phyloP scores from a whole-genome alignment of 2,329 filamentous ascomycete species.

The Exophiala spinifera region DNA sequence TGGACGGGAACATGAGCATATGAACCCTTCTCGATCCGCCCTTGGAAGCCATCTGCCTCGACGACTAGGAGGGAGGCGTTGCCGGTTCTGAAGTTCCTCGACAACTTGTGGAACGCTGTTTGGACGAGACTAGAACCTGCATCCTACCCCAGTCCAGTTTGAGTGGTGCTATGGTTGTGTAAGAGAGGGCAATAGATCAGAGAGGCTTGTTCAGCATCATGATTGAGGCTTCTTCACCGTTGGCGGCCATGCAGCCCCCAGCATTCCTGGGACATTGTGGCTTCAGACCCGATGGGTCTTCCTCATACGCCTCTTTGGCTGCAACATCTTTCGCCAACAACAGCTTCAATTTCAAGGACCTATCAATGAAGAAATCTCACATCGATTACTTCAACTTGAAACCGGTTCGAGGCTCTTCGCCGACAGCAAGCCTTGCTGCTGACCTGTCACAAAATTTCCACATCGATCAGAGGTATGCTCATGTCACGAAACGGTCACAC shows the following conservation, averaged over 20 bases:
- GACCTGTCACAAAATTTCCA: constrained; percentile 97
- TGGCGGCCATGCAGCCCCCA: constrained; percentile 82
- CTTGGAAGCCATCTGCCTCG: constrained; percentile 1
- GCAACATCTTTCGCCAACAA: constrained; percentile 58
- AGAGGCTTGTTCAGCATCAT: constrained; percentile 14
- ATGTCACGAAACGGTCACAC: constrained; percentile 23
- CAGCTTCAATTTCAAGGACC: constrained; percentile 72
- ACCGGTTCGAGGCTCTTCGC: constrained; percentile 78
- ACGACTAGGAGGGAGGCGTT: no score
- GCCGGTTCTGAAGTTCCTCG: not conserved
- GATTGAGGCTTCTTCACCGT: constrained; percentile 92
- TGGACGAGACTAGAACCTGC: not conserved
- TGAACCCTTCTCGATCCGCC: constrained; percentile 2
- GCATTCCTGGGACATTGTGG: constrained; percentile 60
- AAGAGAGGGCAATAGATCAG: constrained; percentile 8
- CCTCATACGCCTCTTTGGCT: constrained; percentile 53
- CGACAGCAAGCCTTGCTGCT: constrained; percentile 83
- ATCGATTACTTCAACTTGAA: constrained; percentile 81
- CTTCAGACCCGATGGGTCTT: constrained; percentile 54
- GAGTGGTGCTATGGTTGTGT: constrained; percentile 1
- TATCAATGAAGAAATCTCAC: constrained; percentile 66
- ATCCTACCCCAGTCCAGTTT: not conserved
- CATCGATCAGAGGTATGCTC: constrained; percentile 79
- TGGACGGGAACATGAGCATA: constrained; percentile 12
- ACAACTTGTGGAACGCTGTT: constrained; percentile 11